Conservation (phyloP, 768 basidiomycete species). For the Naganishia vaughanmartiniae region DNA sequence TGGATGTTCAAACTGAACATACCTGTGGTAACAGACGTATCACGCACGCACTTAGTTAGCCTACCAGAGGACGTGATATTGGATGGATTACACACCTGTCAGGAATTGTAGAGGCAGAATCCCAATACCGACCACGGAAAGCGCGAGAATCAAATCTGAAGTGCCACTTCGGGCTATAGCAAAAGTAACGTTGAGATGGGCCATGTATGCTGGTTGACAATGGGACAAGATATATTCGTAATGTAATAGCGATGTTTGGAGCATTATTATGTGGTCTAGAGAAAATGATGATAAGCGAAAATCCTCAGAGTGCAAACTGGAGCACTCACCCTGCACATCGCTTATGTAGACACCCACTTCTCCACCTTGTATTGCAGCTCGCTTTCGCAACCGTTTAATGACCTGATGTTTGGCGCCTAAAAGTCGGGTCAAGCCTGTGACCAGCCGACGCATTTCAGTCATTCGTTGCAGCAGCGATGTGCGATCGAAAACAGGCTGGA, state of each 20-base stretch:
- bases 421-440: constrained; percentile 72
- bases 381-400: constrained; percentile 71
- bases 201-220: constrained; percentile 79
- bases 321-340: constrained; percentile 75
- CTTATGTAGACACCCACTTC: constrained; percentile 85
- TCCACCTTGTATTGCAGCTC: constrained; percentile 58
- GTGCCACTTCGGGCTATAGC: constrained; percentile 62
- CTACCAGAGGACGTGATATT: neutral
- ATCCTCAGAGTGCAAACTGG: neutral
- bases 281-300: constrained; percentile 25
- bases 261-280: constrained; percentile 80
- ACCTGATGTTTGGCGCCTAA: constrained; percentile 80
- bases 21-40: constrained; percentile 51
- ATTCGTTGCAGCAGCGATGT: constrained; percentile 68
- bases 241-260: constrained; percentile 78
- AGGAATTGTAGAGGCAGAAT: constrained; percentile 65
- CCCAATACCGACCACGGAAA: constrained; percentile 67
- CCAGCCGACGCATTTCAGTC: constrained; percentile 71
- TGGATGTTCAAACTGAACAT: constrained; percentile 66
- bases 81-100: constrained; percentile 41
- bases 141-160: constrained; percentile 65
- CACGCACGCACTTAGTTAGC: neutral
- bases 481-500: constrained; percentile 41
- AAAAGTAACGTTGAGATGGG: constrained; percentile 67
- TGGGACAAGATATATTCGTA: constrained; percentile 85